A percentile compares a stretch with the other conserved stretches of the same genome.
Evolutionary conservation across 2,329 filamentous ascomycete genomes (phyloP).

Genomic region (Graphium sp.): DNA sequence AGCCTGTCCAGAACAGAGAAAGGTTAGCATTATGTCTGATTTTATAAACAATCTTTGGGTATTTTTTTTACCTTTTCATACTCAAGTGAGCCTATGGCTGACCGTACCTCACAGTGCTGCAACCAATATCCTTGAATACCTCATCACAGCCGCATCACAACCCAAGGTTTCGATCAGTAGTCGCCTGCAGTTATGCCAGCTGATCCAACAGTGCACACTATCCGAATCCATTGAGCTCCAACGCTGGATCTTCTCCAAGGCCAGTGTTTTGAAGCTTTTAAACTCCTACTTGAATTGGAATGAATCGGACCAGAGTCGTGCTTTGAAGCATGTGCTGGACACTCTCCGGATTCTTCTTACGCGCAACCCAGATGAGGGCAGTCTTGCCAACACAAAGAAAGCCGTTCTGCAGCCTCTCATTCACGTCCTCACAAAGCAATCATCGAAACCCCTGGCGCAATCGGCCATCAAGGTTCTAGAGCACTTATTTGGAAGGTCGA

Average conservation of each 20-base stretch:
- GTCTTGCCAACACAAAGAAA: constrained; percentile 20
- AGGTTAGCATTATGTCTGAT: too few relatives aligned
- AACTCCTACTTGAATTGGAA: constrained; percentile 51
- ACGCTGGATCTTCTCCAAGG: constrained; percentile 32
- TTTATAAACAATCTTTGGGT: too few relatives aligned
- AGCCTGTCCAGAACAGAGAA: too few relatives aligned
- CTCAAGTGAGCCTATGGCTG: too few relatives aligned
- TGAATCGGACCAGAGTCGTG: constrained; percentile 46
- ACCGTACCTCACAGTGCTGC: too few relatives aligned
- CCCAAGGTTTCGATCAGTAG: too few relatives aligned
- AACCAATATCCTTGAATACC: background rate
- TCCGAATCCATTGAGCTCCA: constrained; percentile 24
- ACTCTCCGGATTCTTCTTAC: constrained; percentile 32
- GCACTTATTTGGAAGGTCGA: constrained; percentile 44
- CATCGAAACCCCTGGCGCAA: constrained; percentile 48
- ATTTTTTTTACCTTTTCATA: too few relatives aligned
- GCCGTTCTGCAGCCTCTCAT: constrained; percentile 33
- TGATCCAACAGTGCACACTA: constrained; percentile 40
- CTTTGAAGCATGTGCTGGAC: constrained; percentile 46
- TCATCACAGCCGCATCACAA: background rate
- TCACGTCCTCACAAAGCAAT: constrained; percentile 41
- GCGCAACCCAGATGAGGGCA: constrained; percentile 27
- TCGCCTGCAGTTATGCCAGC: constrained; percentile 40
- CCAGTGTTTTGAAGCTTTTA: constrained; percentile 32
- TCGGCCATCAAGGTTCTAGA: constrained; percentile 53